These are phyloP conservation scores for Blastobotrys aristatus DNA, from an alignment of 1,139 yeast genomes.

Conservation along the genomic window DNA sequence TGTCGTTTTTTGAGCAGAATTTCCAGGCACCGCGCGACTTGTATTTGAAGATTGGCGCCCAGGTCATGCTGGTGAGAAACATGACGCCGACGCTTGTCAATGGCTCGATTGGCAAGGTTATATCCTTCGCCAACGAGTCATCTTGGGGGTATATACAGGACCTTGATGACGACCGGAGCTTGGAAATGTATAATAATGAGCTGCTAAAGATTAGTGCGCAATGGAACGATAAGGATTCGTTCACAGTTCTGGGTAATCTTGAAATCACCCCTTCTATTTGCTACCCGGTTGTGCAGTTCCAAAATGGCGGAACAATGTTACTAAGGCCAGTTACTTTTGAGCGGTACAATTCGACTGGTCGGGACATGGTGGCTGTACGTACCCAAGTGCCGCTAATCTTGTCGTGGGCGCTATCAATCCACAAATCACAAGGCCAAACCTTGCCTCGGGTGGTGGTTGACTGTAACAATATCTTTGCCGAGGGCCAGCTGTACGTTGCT, in stretches of 20 bases:
- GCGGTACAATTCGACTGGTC: not conserved
- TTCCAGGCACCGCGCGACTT: conserved; percentile 45
- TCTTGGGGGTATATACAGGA: conserved; percentile 42
- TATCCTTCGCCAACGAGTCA: conserved; percentile 44
- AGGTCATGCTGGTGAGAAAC: conserved; percentile 53
- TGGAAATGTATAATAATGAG: conserved; percentile 42
- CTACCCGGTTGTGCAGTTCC: not conserved
- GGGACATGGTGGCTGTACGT: not conserved
- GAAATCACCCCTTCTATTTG: not conserved
- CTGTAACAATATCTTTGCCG: conserved; percentile 61
- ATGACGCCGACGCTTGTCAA: conserved; percentile 44
- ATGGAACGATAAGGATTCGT: not conserved
- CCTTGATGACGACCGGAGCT: conserved; percentile 8
- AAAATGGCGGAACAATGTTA: not conserved
- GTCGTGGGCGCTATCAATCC: conserved; percentile 89
- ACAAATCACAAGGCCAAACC: conserved; percentile 91
- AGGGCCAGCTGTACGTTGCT: conserved; percentile 88
- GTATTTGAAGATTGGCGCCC: conserved; percentile 53
- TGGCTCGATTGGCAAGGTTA: conserved; percentile 44
- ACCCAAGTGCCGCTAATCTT: conserved; percentile 66
- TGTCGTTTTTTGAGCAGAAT: conserved; percentile 35
- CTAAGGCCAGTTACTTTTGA: not conserved
- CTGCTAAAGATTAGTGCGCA: not conserved
- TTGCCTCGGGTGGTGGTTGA: conserved; percentile 73
- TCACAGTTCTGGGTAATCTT: not conserved